These are phyloP conservation scores for Luvunga scandens DNA, from an alignment of 345 rosid genomes.

Conservation along the genomic window DNA sequence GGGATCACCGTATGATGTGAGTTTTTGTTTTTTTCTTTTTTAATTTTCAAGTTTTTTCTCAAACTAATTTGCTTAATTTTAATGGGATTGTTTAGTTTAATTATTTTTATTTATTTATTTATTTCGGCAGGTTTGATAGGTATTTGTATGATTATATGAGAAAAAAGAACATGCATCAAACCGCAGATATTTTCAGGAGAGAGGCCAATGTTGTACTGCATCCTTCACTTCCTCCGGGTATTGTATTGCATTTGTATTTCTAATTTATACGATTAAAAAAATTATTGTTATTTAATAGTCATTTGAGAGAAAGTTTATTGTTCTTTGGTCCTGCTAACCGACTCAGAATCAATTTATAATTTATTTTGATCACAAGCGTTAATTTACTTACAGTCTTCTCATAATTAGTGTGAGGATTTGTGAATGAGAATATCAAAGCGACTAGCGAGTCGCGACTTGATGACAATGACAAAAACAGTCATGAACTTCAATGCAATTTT, in stretches of 20 bases:
- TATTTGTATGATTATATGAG: constrained; percentile 15
- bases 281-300: background rate
- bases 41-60: background rate
- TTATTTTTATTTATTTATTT: background rate
- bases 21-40: background rate
- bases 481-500: too few relatives aligned
- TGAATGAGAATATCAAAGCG: background rate
- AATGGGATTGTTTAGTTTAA: background rate
- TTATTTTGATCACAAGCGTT: background rate
- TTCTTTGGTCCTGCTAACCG: background rate
- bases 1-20: constrained; percentile 1
- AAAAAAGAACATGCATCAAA: constrained; percentile 12
- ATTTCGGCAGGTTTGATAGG: constrained; percentile 8
- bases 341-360: background rate
- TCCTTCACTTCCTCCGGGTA: constrained; percentile 5
- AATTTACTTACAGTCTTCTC: background rate
- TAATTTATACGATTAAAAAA: background rate
- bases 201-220: constrained; percentile 6
- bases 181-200: constrained; percentile 6
- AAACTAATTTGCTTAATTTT: background rate
- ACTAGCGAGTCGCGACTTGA: too few relatives aligned
- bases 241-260: background rate
- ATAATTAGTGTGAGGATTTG: background rate
- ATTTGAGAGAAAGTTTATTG: background rate
- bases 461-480: too few relatives aligned